Evolutionary conservation across 1,284 basidiomycete genomes (phyloP).

Genomic region (Microbotryum intermedium): DNA sequence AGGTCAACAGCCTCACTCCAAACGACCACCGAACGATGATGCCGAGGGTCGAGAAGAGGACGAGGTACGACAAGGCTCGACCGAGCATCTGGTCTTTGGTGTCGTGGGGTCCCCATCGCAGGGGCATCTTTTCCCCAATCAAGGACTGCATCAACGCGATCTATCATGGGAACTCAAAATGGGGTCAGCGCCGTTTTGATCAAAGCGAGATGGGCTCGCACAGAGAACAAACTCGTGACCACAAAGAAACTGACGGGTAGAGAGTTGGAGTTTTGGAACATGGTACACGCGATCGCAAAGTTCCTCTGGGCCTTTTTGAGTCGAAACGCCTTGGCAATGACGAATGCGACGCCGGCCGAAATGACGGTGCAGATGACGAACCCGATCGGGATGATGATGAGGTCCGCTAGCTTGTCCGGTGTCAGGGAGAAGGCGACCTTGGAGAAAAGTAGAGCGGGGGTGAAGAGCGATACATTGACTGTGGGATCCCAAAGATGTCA

Average conservation of each 20-base stretch:
- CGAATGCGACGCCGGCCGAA: constrained; percentile 36
- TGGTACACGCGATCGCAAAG: constrained; percentile 38
- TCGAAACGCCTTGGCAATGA: constrained; percentile 35
- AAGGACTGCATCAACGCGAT: constrained; percentile 45
- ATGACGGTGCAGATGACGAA: constrained; percentile 40
- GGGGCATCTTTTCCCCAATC: constrained; percentile 33
- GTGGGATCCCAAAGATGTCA: no score
- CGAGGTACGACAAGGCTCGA: constrained; percentile 32
- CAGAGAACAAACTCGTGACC: no score
- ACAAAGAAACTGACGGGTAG: constrained; percentile 30
- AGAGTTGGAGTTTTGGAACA: constrained; percentile 39
- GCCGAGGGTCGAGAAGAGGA: constrained; percentile 43
- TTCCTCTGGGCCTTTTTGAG: constrained; percentile 39
- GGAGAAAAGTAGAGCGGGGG: constrained; percentile 39
- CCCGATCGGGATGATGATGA: constrained; percentile 40
- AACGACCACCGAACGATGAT: constrained; percentile 44
- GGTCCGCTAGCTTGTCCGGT: constrained; percentile 40
- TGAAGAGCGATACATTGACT: constrained; percentile 30
- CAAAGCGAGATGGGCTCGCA: no score
- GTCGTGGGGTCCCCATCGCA: constrained; percentile 34
- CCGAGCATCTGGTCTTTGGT: constrained; percentile 33
- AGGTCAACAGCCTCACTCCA: constrained; percentile 41
- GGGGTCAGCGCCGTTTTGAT: no score
- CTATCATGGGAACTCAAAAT: no score
- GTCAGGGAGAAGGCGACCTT: constrained; percentile 44